Evolutionary conservation across 345 rosid species (phyloP).

Genomic region (Heritiera fomes): DNA sequence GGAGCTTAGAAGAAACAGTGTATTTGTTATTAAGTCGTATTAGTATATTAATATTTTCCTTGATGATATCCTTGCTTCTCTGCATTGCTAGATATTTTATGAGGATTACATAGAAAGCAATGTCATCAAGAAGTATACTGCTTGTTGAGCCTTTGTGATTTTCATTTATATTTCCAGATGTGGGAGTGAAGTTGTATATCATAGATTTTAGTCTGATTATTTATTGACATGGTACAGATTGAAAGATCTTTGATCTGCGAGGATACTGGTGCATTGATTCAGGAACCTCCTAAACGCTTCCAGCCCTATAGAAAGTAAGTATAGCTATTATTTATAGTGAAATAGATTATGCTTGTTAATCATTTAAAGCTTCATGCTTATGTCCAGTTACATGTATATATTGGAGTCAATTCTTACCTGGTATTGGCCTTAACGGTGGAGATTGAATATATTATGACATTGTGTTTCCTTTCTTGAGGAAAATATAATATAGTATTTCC

Average conservation of each 20-base stretch:
- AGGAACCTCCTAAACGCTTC: conserved; percentile 58
- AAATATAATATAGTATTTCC: background rate
- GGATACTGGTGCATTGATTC: conserved; percentile 90
- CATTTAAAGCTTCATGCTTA: conserved; percentile 5
- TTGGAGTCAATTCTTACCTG: conserved; percentile 10
- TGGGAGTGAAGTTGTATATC: background rate
- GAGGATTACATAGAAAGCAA: background rate
- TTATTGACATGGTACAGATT: conserved; percentile 46
- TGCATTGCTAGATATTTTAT: background rate
- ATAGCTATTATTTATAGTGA: background rate
- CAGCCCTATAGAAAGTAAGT: conserved; percentile 71
- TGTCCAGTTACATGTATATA: background rate
- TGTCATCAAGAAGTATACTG: conserved; percentile 2
- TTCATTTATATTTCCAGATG: background rate
- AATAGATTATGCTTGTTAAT: background rate
- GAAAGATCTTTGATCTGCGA: conserved; percentile 89
- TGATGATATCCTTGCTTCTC: conserved; percentile 1
- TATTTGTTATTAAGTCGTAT: background rate
- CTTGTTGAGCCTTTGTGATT: background rate
- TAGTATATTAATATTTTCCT: background rate
- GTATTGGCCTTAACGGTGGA: background rate
- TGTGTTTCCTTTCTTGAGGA: conserved; percentile 6
- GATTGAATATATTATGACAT: background rate
- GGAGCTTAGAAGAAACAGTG: conserved; percentile 1
- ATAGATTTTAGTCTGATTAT: background rate